phyloP scores from a whole-genome alignment of 2,329 filamentous ascomycete genomes.

The Aplosporella prunicola region DNA sequence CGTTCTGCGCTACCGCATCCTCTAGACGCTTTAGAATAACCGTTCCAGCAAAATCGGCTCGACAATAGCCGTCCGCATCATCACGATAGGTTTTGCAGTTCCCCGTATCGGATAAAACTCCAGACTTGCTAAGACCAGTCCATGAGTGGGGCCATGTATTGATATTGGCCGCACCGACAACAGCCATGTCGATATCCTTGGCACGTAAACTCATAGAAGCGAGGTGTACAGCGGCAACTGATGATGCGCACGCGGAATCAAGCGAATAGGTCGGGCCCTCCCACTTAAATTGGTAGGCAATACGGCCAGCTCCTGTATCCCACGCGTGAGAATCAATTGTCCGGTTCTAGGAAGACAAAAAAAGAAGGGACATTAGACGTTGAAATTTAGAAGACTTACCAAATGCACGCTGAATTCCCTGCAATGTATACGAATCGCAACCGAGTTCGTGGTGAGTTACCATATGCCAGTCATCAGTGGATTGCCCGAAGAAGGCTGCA shows the following conservation, averaged over 20 bases:
- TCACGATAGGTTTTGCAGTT: conserved; percentile 34
- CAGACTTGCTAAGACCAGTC: conserved; percentile 3
- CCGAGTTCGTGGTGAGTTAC: neutral
- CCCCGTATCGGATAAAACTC: conserved; percentile 22
- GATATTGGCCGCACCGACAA: conserved; percentile 8
- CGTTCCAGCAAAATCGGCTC: conserved; percentile 52
- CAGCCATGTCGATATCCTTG: conserved; percentile 10
- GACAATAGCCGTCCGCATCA: conserved; percentile 53
- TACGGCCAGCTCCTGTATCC: conserved; percentile 20
- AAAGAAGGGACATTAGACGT: too few species aligned
- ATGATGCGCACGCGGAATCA: conserved; percentile 24
- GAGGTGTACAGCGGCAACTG: conserved; percentile 18
- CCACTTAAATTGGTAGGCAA: conserved; percentile 22
- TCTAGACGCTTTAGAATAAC: conserved; percentile 49
- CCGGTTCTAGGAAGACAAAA: too few species aligned
- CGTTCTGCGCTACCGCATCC: conserved; percentile 49
- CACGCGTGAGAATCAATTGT: too few species aligned
- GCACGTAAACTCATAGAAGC: conserved; percentile 18
- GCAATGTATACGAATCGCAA: neutral
- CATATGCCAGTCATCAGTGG: conserved; percentile 9
- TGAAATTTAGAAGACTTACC: too few species aligned
- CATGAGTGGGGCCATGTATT: neutral
- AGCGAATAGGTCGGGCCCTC: conserved; percentile 21
- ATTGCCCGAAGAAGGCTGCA: conserved; percentile 16
- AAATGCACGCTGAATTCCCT: conserved; percentile 14